Percentiles rank a stretch among this genome's conserved stretches.
Evolutionary conservation across 1,284 basidiomycete genomes (phyloP).

Genomic region (Tremellales sp.): DNA sequence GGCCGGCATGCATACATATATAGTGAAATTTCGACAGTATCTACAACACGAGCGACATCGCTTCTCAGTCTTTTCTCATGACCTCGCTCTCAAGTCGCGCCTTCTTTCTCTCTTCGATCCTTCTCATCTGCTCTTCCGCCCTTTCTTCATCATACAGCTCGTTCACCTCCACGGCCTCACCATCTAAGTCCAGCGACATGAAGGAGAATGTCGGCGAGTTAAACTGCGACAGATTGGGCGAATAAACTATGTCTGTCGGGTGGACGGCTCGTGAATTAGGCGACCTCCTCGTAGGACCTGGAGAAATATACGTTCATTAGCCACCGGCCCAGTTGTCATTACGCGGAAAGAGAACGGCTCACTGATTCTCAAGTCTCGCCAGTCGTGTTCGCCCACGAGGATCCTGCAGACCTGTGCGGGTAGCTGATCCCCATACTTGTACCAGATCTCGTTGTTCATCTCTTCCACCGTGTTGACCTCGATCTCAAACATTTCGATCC

Average conservation of each 20-base stretch:
- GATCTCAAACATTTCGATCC: slow-evolving; percentile 29
- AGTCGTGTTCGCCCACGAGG: slow-evolving; percentile 21
- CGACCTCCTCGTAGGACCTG: slow-evolving; percentile 1
- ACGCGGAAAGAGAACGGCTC: slow-evolving; percentile 8
- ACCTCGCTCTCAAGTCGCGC: no score
- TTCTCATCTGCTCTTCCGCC: slow-evolving; percentile 15
- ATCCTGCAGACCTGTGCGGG: slow-evolving; percentile 33
- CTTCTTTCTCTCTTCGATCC: slow-evolving; percentile 10
- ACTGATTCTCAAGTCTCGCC: slow-evolving; percentile 23
- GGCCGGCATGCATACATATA: no score
- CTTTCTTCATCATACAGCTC: slow-evolving; percentile 20
- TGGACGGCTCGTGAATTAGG: neutral
- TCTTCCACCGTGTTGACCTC: slow-evolving; percentile 31
- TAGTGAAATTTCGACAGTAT: no score
- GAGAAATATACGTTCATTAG: neutral
- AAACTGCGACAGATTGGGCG: slow-evolving; percentile 14
- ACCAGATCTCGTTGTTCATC: slow-evolving; percentile 23
- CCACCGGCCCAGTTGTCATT: neutral
- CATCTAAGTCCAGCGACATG: slow-evolving; percentile 5
- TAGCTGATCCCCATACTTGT: slow-evolving; percentile 22
- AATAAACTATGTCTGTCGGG: no score
- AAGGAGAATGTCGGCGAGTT: slow-evolving; percentile 21
- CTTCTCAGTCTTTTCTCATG: no score
- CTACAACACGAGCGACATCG: no score
- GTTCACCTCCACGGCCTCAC: slow-evolving; percentile 1